A percentile compares a stretch with the other conserved stretches of the same genome.
These are phyloP conservation scores for Lunularia cruciata DNA, from an alignment of 225 moss, liverwort and hornwort genomes.

Conservation along the genomic window DNA sequence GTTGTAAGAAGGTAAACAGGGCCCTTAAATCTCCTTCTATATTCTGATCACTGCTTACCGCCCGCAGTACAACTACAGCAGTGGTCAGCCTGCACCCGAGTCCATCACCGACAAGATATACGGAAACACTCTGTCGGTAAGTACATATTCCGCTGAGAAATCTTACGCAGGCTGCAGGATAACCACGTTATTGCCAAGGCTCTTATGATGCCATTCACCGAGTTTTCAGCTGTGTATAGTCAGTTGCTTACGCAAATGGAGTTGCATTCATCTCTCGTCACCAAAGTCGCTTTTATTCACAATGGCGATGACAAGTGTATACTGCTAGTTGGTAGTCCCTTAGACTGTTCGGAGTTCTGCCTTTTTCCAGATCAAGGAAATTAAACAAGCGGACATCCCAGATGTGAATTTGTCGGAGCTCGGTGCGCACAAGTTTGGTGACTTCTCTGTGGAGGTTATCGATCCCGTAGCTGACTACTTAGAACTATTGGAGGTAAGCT, in stretches of 20 bases:
- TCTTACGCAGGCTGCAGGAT: no score
- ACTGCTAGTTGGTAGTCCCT: no score
- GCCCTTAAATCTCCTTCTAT: no score
- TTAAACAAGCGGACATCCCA: slow-evolving; percentile 71
- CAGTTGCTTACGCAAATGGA: no score
- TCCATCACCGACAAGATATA: slow-evolving; percentile 89
- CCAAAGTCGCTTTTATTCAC: no score
- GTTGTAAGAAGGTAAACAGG: no score
- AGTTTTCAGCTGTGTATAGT: no score
- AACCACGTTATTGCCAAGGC: not conserved
- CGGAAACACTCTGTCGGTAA: slow-evolving; percentile 68
- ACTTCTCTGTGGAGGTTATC: slow-evolving; percentile 80
- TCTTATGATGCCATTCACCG: no score
- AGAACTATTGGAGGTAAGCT: slow-evolving; percentile 43
- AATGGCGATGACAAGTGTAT: no score
- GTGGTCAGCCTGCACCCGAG: slow-evolving; percentile 93
- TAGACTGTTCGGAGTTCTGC: no score
- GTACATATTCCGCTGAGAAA: slow-evolving; percentile 1
- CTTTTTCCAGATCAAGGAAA: slow-evolving; percentile 46
- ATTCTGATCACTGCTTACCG: not conserved
- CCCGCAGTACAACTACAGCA: slow-evolving; percentile 77
- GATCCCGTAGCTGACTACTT: slow-evolving; percentile 89
- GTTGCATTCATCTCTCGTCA: no score
- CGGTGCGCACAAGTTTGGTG: slow-evolving; percentile 55
- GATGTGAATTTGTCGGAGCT: slow-evolving; percentile 65